These are phyloP conservation scores for Casaregolazyma suthepensis DNA, from an alignment of 1,139 yeast genomes.

Conservation along the genomic window DNA sequence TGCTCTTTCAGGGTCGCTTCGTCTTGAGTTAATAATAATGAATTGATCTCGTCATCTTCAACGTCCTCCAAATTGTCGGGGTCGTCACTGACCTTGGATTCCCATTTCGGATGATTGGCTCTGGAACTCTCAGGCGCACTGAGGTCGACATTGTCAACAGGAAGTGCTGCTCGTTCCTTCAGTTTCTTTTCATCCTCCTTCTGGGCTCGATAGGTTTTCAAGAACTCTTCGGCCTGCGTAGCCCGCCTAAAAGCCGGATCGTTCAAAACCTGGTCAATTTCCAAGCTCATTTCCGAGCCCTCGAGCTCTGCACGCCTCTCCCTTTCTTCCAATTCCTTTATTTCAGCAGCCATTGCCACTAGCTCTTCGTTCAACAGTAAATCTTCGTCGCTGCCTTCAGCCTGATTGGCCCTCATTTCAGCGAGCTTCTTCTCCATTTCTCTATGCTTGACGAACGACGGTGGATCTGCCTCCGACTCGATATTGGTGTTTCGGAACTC, in stretches of 20 bases:
- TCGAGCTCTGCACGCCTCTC: constrained; percentile 16
- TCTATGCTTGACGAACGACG: constrained; percentile 51
- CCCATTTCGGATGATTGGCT: constrained; percentile 17
- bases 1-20: constrained; percentile 67
- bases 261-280: constrained; percentile 21
- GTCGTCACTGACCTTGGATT: constrained; percentile 52
- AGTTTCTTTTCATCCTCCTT: background rate
- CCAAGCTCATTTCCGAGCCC: constrained; percentile 16
- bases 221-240: constrained; percentile 9
- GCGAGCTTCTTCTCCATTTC: constrained; percentile 23
- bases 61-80: constrained; percentile 64
- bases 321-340: constrained; percentile 9
- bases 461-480: constrained; percentile 62
- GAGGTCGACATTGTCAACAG: constrained; percentile 21
- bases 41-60: constrained; percentile 71
- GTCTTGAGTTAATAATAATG: constrained; percentile 53
- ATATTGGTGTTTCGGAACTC: constrained; percentile 55
- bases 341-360: constrained; percentile 11
- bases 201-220: constrained; percentile 7
- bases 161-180: constrained; percentile 2
- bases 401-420: constrained; percentile 11
- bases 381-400: constrained; percentile 12
- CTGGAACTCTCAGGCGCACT: background rate
- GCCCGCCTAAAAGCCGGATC: constrained; percentile 14
- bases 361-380: constrained; percentile 5